Evolutionary conservation across 2,329 filamentous ascomycete genomes (phyloP), one percentile per base, ranked within the genome.

Genomic region (Cladorrhinum sp.): DNA sequence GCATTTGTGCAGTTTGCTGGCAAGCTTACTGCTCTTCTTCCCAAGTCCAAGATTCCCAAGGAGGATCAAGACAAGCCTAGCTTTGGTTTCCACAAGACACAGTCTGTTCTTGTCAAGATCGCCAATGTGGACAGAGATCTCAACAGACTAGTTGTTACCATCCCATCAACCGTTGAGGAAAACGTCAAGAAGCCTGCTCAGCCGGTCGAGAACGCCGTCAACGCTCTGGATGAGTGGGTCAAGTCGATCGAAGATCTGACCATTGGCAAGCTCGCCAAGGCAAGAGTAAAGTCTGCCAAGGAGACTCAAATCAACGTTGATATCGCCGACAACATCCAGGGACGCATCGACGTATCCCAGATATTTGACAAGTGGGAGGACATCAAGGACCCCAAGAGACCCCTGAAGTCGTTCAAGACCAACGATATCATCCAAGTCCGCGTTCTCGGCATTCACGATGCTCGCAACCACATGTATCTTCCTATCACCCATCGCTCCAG

Each of bases 261-360:
- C 1, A 80, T 92, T 28, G 94, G 94, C 57, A 88, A 83, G 66
- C 73, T 89, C 52, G 86, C 87, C 7, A 92, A 90, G 71, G 94
- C 90, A 42, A 88, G 83, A 67, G 85, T 99, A 50, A 84, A 85
- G n/a, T 91, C 91, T 0, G 79, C 97, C 71, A 96, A 96, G 75
- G 88, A 88, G 54, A 97, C 94, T 0, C 95, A 99, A 73, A 79
- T 98, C 59, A 98, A 98, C 67, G 92, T 99, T 5, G 86, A 90
- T 66, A 82, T 98, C 55, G 89, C 91, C 49, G 91, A 96, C 70
- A 92, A 92, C 65, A 82, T 96, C 8, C 91, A 96, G 72, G 95
- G 94, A n/a, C 91, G 95, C 18, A 87, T 99, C 62, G 94, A 97
- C 71, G 85, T 95, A 5, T 96, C 95, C 1, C 92, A 98, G 73